Conservation (phyloP, 306 rosid species). For the Begonia fuchsioides region DNA sequence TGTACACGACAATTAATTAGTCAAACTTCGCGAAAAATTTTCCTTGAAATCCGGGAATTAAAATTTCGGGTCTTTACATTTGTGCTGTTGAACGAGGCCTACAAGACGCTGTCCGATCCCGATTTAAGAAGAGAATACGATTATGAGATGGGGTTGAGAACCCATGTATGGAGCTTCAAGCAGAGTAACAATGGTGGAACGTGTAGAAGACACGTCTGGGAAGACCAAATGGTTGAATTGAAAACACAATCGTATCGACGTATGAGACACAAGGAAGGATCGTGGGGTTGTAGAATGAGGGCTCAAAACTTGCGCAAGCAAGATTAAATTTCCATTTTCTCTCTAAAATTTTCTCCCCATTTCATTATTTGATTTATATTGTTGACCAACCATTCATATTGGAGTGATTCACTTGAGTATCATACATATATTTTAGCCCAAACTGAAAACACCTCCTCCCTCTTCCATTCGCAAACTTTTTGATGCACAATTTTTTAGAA, state of each 20-base stretch:
- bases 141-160: constrained; percentile 13
- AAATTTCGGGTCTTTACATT: too few relatives aligned
- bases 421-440: too few relatives aligned
- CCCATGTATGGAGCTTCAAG: not conserved
- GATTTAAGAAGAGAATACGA: constrained; percentile 36
- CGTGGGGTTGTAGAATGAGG: constrained; percentile 33
- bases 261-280: constrained; percentile 13
- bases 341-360: too few relatives aligned
- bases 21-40: too few relatives aligned
- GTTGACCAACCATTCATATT: too few relatives aligned
- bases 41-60: too few relatives aligned
- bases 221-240: constrained; percentile 35
- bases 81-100: constrained; percentile 41
- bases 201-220: constrained; percentile 23
- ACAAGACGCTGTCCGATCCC: constrained; percentile 34
- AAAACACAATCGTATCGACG: constrained; percentile 24
- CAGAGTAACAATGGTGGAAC: not conserved
- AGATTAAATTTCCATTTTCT: not conserved
- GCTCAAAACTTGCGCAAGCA: constrained; percentile 4
- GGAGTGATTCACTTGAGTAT: too few relatives aligned
- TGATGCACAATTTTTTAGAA: too few relatives aligned
- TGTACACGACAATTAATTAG: too few relatives aligned
- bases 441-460: too few relatives aligned
- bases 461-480: too few relatives aligned
- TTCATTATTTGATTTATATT: too few relatives aligned